These are phyloP conservation scores for Rhodosporidiobolus odoratus DNA, from an alignment of 768 basidiomycete genomes.

Conservation along the genomic window DNA sequence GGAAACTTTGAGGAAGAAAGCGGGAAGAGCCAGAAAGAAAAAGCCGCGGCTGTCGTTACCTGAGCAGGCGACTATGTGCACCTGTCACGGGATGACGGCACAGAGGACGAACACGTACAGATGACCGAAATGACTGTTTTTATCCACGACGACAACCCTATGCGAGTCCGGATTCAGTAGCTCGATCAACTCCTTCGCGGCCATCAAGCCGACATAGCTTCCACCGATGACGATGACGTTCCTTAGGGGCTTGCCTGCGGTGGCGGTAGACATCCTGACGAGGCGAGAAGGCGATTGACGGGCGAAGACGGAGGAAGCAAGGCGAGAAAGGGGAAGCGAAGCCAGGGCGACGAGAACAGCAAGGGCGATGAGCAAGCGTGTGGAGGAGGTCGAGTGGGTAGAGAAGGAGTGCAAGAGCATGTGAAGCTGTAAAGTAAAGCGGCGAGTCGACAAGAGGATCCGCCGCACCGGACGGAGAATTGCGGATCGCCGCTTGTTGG, in stretches of 20 bases:
- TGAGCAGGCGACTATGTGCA: too few relatives aligned
- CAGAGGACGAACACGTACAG: constrained; percentile 3
- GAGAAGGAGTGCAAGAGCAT: neutral
- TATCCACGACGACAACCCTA: constrained; percentile 58
- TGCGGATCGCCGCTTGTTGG: too few relatives aligned
- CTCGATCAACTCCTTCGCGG: constrained; percentile 24
- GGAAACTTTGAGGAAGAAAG: neutral
- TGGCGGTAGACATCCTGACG: neutral
- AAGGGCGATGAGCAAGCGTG: neutral
- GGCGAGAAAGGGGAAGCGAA: neutral
- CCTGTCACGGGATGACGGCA: rapidly evolving
- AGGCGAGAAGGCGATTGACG: too few relatives aligned
- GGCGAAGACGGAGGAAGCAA: neutral
- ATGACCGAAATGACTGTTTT: constrained; percentile 49
- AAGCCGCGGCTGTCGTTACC: too few relatives aligned
- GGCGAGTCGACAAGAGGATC: too few relatives aligned
- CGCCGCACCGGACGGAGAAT: too few relatives aligned
- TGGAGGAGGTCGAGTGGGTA: neutral
- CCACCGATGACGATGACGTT: constrained; percentile 56
- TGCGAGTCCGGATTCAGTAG: constrained; percentile 52
- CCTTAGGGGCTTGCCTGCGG: constrained; percentile 40
- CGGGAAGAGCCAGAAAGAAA: neutral
- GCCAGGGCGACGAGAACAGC: neutral
- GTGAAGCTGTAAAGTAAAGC: too few relatives aligned
- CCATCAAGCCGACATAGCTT: constrained; percentile 53